Evolutionary conservation across 2,329 filamentous ascomycete species (phyloP).

Genomic region (Calycina herbarum): DNA sequence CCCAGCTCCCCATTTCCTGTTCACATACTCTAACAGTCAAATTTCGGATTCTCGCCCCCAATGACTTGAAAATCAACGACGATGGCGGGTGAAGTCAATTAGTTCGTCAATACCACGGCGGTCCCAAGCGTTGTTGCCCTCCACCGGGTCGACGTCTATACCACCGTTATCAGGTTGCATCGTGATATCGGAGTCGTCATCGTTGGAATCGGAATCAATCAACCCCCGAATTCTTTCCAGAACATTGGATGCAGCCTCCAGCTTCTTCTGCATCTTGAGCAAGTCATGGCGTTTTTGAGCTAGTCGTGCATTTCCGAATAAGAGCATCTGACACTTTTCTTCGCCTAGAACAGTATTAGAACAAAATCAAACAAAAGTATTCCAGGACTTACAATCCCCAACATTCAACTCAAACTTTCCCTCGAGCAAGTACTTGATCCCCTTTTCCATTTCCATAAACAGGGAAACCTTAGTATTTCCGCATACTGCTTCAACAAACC

Average conservation of each 20-base stretch:
- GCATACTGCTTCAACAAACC: constrained; percentile 58
- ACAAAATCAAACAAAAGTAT: not conserved
- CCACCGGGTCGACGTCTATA: not conserved
- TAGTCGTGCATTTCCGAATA: constrained; percentile 2
- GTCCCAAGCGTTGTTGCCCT: not conserved
- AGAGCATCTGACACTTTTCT: constrained; percentile 7
- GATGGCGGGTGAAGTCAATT: not conserved
- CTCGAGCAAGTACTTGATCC: constrained; percentile 20
- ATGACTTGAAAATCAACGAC: not conserved
- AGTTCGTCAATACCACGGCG: not conserved
- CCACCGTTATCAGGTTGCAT: not conserved
- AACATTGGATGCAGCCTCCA: not conserved
- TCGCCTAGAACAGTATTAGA: constrained; percentile 8
- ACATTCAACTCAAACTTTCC: constrained; percentile 14
- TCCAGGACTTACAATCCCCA: constrained; percentile 17
- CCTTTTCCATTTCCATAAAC: constrained; percentile 18
- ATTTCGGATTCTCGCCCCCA: not conserved
- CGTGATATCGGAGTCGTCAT: not conserved
- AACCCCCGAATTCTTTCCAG: not conserved
- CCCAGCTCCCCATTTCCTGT: not conserved
- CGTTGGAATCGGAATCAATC: not conserved
- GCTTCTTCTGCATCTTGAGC: constrained; percentile 1
- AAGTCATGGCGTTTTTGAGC: not conserved
- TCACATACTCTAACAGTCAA: not conserved
- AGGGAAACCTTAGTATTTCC: constrained; percentile 18